These are phyloP conservation scores for Pythium diclinum DNA, from an alignment of 352 stramenopile species.

Conservation along the genomic window DNA sequence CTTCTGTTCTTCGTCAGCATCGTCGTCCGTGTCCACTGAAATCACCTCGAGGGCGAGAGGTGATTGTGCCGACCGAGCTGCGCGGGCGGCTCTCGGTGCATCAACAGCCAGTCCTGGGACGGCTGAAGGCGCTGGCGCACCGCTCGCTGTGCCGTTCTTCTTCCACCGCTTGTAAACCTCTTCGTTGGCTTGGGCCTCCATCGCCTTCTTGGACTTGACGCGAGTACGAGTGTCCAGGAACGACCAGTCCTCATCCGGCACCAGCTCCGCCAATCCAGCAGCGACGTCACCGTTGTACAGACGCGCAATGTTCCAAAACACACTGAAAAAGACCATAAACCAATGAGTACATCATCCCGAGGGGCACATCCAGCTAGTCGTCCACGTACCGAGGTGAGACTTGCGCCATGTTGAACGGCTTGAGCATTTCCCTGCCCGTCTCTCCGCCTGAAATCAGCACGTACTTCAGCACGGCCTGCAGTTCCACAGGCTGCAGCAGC, in stretches of 20 bases:
- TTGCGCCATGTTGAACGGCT: slow-evolving; percentile 90
- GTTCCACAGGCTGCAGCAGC: slow-evolving; percentile 58
- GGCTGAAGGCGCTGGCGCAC: background rate
- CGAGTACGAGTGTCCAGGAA: slow-evolving; percentile 75
- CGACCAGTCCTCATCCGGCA: slow-evolving; percentile 82
- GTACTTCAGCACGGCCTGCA: slow-evolving; percentile 80
- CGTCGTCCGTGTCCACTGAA: slow-evolving; percentile 22
- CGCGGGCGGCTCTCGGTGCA: background rate
- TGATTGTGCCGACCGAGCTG: background rate
- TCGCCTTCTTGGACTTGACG: slow-evolving; percentile 72
- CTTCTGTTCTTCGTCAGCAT: slow-evolving; percentile 7
- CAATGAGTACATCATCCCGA: too few relatives aligned
- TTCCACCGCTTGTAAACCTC: slow-evolving; percentile 72
- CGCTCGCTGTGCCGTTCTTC: slow-evolving; percentile 21
- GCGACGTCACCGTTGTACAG: slow-evolving; percentile 77
- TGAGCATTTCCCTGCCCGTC: slow-evolving; percentile 83
- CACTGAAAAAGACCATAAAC: slow-evolving; percentile 33
- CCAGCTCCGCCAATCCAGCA: slow-evolving; percentile 51
- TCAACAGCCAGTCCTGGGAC: background rate
- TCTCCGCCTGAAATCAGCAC: slow-evolving; percentile 76
- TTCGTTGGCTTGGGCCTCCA: slow-evolving; percentile 74
- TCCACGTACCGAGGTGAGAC: slow-evolving; percentile 54
- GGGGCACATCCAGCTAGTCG: too few relatives aligned
- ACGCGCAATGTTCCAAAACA: slow-evolving; percentile 84
- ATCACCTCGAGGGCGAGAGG: slow-evolving; percentile 16